phyloP scores from a whole-genome alignment of 164 flowering plant genomes.

The Litsea cubeba region DNA sequence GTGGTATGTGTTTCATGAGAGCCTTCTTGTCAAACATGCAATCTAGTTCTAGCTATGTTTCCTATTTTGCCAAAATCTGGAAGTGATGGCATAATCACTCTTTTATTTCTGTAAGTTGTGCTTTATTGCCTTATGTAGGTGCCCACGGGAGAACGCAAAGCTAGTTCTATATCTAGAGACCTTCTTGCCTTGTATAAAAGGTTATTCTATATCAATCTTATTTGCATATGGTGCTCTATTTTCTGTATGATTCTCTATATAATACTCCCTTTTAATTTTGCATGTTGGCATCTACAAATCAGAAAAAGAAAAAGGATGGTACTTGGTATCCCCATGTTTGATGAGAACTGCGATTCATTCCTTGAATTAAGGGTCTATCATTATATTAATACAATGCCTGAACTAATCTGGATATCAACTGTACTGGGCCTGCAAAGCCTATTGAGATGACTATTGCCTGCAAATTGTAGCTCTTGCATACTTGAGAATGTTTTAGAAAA shows the following conservation, averaged over 20 bases:
- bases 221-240: conserved; percentile 2
- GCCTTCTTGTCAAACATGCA: conserved; percentile 12
- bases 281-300: background rate
- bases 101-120: background rate
- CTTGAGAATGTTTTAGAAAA: background rate
- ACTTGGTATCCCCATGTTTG: background rate
- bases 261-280: background rate
- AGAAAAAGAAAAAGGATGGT: too few species aligned
- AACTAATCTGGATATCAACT: too few species aligned
- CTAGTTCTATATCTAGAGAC: conserved; percentile 40
- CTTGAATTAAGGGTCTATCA: background rate
- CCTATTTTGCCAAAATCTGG: background rate
- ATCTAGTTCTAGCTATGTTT: conserved; percentile 22
- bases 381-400: too few species aligned
- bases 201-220: conserved; percentile 21
- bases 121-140: conserved; percentile 29
- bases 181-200: conserved; percentile 68
- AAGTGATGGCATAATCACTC: background rate
- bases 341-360: background rate
- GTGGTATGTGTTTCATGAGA: conserved; percentile 22
- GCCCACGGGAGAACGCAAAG: conserved; percentile 20
- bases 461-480: background rate
- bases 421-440: too few species aligned
- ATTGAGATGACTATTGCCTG: too few species aligned
- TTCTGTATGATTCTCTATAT: background rate